phyloP scores from a whole-genome alignment of 345 rosid genomes.

The Cardamine occulta region DNA sequence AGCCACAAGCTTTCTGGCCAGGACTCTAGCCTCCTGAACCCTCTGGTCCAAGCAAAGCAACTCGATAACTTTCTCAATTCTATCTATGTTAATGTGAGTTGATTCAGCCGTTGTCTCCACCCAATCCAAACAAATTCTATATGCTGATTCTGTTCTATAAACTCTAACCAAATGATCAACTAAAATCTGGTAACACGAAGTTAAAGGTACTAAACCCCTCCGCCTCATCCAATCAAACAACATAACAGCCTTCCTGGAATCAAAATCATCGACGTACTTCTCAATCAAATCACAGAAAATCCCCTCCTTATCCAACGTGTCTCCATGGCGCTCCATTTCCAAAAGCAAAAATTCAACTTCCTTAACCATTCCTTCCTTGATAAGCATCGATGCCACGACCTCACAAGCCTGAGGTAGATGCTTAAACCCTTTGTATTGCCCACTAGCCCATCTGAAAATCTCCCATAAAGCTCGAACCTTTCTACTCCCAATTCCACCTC shows the following conservation, averaged over 20 bases:
- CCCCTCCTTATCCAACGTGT: conserved; percentile 47
- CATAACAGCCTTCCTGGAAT: conserved; percentile 58
- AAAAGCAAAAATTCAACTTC: conserved; percentile 62
- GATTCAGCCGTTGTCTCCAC: conserved; percentile 42
- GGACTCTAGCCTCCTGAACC: conserved; percentile 67
- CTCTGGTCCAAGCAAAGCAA: conserved; percentile 65
- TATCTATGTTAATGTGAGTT: conserved; percentile 37
- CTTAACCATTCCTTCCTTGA: conserved; percentile 57
- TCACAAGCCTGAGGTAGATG: conserved; percentile 60
- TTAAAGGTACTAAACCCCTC: conserved; percentile 49
- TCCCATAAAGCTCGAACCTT: conserved; percentile 72
- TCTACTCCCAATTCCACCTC: conserved; percentile 41
- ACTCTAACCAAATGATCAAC: conserved; percentile 55
- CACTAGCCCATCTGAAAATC: conserved; percentile 57
- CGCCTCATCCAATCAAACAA: conserved; percentile 60
- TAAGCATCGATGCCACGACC: conserved; percentile 65
- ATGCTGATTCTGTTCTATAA: conserved; percentile 54
- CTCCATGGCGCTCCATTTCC: conserved; percentile 52
- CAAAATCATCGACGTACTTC: conserved; percentile 50
- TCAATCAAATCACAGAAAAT: conserved; percentile 56
- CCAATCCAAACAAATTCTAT: conserved; percentile 62
- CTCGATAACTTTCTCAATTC: conserved; percentile 51
- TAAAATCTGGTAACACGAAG: conserved; percentile 51
- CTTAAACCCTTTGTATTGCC: conserved; percentile 54
- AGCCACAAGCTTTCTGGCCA: conserved; percentile 57